Percentiles rank a stretch among this genome's conserved stretches.
Conservation (phyloP, 768 basidiomycete species). For the Russula earlei region DNA sequence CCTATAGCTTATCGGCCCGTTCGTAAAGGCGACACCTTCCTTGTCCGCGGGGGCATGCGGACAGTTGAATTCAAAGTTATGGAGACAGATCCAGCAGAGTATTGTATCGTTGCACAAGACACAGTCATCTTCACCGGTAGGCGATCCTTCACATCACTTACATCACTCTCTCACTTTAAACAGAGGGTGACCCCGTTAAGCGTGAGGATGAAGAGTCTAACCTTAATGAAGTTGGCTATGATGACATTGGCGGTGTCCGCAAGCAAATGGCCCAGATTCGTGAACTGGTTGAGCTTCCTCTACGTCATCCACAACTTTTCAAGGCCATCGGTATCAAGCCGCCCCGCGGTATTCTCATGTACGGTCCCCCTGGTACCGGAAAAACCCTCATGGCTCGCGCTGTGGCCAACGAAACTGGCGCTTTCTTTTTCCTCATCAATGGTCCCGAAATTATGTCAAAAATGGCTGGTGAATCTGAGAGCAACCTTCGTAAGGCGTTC, state of each 20-base stretch:
- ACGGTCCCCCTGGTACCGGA: constrained; percentile 96
- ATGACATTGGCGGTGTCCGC: constrained; percentile 98
- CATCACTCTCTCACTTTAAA: constrained; percentile 17
- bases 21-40: constrained; percentile 97
- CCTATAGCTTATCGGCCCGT: constrained; percentile 67
- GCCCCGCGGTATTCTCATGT: constrained; percentile 97
- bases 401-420: constrained; percentile 98
- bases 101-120: constrained; percentile 98
- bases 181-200: constrained; percentile 98
- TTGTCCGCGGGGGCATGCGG: constrained; percentile 96
- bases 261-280: constrained; percentile 99
- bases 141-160: constrained; percentile 16
- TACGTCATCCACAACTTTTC: constrained; percentile 98
- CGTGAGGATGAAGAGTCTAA: constrained; percentile 98
- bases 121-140: constrained; percentile 90
- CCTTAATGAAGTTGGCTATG: constrained; percentile 94
- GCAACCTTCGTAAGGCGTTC: constrained; percentile 95
- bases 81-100: constrained; percentile 96
- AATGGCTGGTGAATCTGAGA: constrained; percentile 99
- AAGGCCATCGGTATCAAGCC: constrained; percentile 99
- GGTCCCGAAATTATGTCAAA: constrained; percentile 99
- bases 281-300: constrained; percentile 94
- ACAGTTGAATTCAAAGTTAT: constrained; percentile 99
- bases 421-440: constrained; percentile 99
- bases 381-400: constrained; percentile 99